Base-by-base conservation (phyloP, 345 rosid genomes). In the Triadica sebifera region DNA sequence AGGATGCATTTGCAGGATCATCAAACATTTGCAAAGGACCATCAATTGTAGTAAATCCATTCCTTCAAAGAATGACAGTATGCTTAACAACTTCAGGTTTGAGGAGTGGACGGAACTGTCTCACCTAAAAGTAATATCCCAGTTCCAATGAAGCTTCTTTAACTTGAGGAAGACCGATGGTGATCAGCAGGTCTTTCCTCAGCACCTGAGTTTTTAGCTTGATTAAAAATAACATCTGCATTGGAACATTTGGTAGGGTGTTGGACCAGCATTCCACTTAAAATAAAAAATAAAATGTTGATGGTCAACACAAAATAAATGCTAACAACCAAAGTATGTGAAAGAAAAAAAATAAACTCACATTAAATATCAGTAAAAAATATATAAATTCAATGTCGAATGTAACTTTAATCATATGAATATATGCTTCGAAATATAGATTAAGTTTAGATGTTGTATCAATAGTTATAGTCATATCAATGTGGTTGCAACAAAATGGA, bases 201-300 rank as follows among this genome's bases (percentile, higher is more conserved):
- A 55, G 90, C 97, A 41, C 84, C 80, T 5, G 84, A 81, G 11
- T 71, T 78, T 76, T 86, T 87, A 60, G 96, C 97, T 78, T 90
- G 91, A 65, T 80, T 77, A 49, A 95, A 93, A 59, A 94, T 81
- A 2, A 84, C 83, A 76, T 94, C 93, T 53, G 86, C 93, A 47
- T 89, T 87, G 55, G 85, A 84, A 1, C 72, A 67, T 74, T 82
- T 88, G 51, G 82, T 81, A 79, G 95, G 97, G 84, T 91, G 97
- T 81, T 90, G 93, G 47, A 92, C 93, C 75, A 89, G 85, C 96
- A 94, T 92, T 58, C 98, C 97, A 80, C 98, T 94, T 84, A 5
- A 72, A 70, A n/a, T 11, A n/a, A 62, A 52, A 1, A 71, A 13
- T 12, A 41, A n/a, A 41, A 71, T 2, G 3, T 4, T 50, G 34